A percentile compares a stretch with the other conserved stretches of the same genome.
Conservation (phyloP, 495 filamentous ascomycete genomes). For the Neurospora terricola region DNA sequence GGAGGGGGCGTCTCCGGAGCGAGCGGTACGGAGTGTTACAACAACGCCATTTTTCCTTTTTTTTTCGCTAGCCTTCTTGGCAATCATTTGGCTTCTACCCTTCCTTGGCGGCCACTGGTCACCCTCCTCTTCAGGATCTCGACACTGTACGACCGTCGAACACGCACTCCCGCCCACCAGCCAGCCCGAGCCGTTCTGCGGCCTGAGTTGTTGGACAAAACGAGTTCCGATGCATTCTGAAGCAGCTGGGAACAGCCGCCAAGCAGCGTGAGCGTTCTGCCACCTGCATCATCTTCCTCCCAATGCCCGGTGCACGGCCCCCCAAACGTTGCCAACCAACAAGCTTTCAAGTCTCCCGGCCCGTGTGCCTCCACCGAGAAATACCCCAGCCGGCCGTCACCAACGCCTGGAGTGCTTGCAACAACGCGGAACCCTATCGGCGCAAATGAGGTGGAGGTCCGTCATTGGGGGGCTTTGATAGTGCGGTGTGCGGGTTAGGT, state of each 20-base stretch:
- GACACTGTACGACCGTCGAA: not conserved
- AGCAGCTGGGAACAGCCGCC: not conserved
- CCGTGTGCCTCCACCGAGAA: constrained; percentile 9
- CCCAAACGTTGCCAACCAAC: not conserved
- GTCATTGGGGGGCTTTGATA: constrained; percentile 12
- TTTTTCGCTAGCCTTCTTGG: constrained; percentile 1
- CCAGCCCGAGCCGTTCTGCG: not conserved
- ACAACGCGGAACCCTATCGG: constrained; percentile 16
- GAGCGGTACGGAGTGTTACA: constrained; percentile 10
- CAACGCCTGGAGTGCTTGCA: constrained; percentile 6
- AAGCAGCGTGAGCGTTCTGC: not conserved
- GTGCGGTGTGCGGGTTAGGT: constrained; percentile 5
- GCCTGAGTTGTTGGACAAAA: not conserved
- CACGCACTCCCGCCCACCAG: not conserved
- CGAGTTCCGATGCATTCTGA: not conserved
- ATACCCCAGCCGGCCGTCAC: constrained; percentile 11
- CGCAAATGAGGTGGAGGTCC: constrained; percentile 15
- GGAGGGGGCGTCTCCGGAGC: constrained; percentile 20
- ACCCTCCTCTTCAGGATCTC: not conserved
- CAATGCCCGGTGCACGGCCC: not conserved
- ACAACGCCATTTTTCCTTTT: constrained; percentile 22
- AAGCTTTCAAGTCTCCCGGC: constrained; percentile 8
- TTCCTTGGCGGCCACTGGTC: not conserved
- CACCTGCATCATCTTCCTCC: not conserved
- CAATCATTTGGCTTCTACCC: not conserved